phyloP scores from a whole-genome alignment of 257 asterid species.

The Hygrophila difformis region DNA sequence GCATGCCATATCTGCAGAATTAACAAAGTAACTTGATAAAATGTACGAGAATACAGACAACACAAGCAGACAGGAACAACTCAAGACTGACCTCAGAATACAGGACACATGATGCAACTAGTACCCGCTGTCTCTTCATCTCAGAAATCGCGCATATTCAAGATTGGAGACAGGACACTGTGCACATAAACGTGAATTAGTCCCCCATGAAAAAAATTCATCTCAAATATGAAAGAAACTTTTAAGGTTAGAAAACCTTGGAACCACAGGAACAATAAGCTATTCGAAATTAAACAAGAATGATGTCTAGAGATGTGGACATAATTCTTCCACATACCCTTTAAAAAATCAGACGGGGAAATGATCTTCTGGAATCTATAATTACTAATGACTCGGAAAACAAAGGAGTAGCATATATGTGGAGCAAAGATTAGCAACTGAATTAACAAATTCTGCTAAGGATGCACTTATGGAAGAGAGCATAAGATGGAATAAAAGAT shows the following conservation, averaged over 20 bases:
- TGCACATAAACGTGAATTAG: slow-evolving; percentile 25
- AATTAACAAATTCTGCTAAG: too few species aligned
- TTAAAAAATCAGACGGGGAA: slow-evolving; percentile 13
- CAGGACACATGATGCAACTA: slow-evolving; percentile 89
- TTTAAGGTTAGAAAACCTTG: slow-evolving; percentile 16
- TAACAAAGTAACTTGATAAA: slow-evolving; percentile 1
- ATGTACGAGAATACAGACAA: slow-evolving; percentile 8
- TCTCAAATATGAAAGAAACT: slow-evolving; percentile 11
- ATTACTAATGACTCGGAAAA: too few species aligned
- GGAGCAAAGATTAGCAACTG: too few species aligned
- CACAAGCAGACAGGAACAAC: not conserved
- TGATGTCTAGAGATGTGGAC: slow-evolving; percentile 3
- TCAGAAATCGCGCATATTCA: slow-evolving; percentile 89
- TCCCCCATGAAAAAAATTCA: slow-evolving; percentile 14
- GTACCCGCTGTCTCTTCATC: slow-evolving; percentile 86
- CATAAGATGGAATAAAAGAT: too few species aligned
- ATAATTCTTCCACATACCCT: not conserved
- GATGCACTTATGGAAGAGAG: too few species aligned
- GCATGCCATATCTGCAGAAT: slow-evolving; percentile 83
- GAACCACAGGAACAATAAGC: slow-evolving; percentile 12
- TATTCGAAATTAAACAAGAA: slow-evolving; percentile 6
- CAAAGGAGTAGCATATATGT: too few species aligned
- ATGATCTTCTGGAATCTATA: not conserved
- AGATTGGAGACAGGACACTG: slow-evolving; percentile 94
- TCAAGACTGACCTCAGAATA: slow-evolving; percentile 81